A percentile compares a stretch with the other conserved stretches of the same genome.
phyloP scores from a whole-genome alignment of 805 yeast genomes.

The Pichia kluyveri region DNA sequence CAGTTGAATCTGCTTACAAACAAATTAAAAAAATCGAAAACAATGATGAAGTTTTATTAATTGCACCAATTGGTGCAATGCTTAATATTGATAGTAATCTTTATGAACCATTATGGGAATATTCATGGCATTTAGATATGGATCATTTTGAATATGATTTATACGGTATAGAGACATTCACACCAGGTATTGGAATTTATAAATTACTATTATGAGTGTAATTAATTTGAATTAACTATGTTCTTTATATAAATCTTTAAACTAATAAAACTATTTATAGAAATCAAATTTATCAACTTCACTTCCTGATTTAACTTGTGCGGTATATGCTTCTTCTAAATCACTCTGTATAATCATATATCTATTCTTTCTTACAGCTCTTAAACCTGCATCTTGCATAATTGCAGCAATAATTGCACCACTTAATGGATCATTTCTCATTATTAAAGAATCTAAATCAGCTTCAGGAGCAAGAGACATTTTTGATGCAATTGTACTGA shows the following conservation, averaged over 20 bases:
- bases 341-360: conserved; percentile 94
- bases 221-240: background rate
- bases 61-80: conserved; percentile 23
- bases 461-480: conserved; percentile 98
- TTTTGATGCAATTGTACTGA: conserved; percentile 90
- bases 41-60: conserved; percentile 11
- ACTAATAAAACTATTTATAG: conserved; percentile 59
- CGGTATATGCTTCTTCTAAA: conserved; percentile 93
- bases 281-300: conserved; percentile 97
- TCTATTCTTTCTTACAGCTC: conserved; percentile 97
- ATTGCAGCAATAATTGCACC: conserved; percentile 98
- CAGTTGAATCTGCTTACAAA: background rate
- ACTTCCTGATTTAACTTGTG: conserved; percentile 91
- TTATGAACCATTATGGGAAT: conserved; percentile 24
- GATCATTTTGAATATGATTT: conserved; percentile 60
- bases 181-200: conserved; percentile 60
- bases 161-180: conserved; percentile 31
- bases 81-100: conserved; percentile 1
- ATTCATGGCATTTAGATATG: conserved; percentile 50
- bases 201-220: conserved; percentile 10
- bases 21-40: background rate
- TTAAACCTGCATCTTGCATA: conserved; percentile 99
- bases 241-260: too few relatives aligned
- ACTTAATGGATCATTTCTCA: conserved; percentile 92
- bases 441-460: conserved; percentile 87